Evolutionary conservation across 2,329 filamentous ascomycete genomes (phyloP).

Genomic region (Cadophora gregata): DNA sequence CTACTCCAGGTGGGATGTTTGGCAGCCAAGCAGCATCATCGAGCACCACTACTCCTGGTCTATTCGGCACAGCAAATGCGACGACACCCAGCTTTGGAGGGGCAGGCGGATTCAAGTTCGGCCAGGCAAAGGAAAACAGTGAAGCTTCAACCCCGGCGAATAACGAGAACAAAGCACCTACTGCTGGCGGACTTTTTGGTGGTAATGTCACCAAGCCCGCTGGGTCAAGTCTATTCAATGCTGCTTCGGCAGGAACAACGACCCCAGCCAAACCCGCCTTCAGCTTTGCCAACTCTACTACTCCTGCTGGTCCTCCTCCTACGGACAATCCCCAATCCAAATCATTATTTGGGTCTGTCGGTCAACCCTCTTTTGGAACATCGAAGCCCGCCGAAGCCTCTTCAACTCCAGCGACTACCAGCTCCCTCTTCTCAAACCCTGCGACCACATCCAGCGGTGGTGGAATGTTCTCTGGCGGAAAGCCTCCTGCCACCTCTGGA

Average conservation of each 20-base stretch:
- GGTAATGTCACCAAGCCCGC: conserved; percentile 21
- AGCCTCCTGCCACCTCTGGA: conserved; percentile 25
- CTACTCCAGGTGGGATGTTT: conserved; percentile 36
- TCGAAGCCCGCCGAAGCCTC: conserved; percentile 24
- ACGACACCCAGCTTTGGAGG: conserved; percentile 25
- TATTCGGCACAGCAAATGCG: conserved; percentile 13
- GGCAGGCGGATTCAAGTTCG: conserved; percentile 28
- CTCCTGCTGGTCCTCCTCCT: conserved; percentile 44
- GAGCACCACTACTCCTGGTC: conserved; percentile 9
- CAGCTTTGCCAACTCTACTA: conserved; percentile 39
- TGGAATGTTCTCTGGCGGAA: conserved; percentile 30
- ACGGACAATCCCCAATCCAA: conserved; percentile 32
- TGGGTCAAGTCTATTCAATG: conserved; percentile 33
- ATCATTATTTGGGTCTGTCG: conserved; percentile 31
- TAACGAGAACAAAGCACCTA: conserved; percentile 29
- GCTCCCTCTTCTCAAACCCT: conserved; percentile 16
- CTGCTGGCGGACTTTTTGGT: conserved; percentile 22
- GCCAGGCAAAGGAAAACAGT: conserved; percentile 23
- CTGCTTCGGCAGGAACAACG: conserved; percentile 37
- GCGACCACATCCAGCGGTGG: conserved; percentile 24
- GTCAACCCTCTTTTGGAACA: conserved; percentile 28
- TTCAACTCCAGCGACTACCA: conserved; percentile 12
- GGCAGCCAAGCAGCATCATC: conserved; percentile 21
- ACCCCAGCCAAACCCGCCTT: conserved; percentile 38
- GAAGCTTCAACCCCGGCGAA: conserved; percentile 24